These are phyloP conservation scores for Pseudogymnoascus sp. DNA, from an alignment of 2,329 filamentous ascomycete genomes.

Conservation along the genomic window DNA sequence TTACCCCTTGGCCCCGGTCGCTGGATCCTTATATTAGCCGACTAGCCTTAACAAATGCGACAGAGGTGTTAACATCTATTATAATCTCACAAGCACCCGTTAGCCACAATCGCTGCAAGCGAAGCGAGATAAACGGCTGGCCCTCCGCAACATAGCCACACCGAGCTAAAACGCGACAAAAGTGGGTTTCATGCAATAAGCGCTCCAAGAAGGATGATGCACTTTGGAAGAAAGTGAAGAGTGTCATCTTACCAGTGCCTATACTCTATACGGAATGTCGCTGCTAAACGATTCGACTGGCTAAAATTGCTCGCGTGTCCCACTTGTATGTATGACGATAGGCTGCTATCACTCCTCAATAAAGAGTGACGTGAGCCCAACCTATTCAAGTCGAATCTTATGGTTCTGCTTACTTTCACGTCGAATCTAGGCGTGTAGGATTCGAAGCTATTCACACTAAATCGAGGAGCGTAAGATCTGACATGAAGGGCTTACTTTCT, in stretches of 20 bases:
- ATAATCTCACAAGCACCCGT: not conserved
- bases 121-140: too few species aligned
- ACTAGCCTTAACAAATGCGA: not conserved
- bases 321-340: too few species aligned
- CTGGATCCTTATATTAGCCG: not conserved
- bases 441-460: not conserved
- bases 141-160: not conserved
- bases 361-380: not conserved
- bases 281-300: too few species aligned
- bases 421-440: not conserved
- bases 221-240: too few species aligned
- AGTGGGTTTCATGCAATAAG: too few species aligned
- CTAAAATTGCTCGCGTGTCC: too few species aligned
- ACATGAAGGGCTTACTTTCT: not conserved
- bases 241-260: too few species aligned
- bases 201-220: too few species aligned
- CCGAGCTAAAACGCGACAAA: not conserved
- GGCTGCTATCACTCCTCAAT: too few species aligned
- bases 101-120: not conserved
- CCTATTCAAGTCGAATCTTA: not conserved
- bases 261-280: too few species aligned
- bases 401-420: not conserved
- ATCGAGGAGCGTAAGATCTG: not conserved
- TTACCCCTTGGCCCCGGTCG: too few species aligned
- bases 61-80: not conserved